Evolutionary conservation across 495 filamentous ascomycete genomes (phyloP).

Genomic region (Terfezia claveryi): DNA sequence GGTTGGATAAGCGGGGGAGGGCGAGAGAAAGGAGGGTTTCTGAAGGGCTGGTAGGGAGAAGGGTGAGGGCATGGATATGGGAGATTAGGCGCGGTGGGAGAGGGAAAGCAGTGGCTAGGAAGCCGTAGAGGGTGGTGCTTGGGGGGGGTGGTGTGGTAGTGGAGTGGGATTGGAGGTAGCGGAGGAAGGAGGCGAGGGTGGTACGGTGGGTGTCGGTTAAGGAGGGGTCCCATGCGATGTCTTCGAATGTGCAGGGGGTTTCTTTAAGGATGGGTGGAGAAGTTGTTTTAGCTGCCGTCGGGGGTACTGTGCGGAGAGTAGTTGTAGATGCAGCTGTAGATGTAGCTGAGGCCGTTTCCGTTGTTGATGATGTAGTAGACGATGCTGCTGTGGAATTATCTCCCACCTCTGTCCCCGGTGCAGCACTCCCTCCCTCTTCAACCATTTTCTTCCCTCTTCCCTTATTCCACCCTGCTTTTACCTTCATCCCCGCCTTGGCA

Average conservation of each 20-base stretch:
- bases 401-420: not conserved
- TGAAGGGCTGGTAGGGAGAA: constrained; percentile 37
- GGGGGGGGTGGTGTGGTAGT: constrained; percentile 6
- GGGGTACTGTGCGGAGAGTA: not conserved
- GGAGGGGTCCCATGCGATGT: constrained; percentile 14
- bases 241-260: constrained; percentile 20
- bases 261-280: constrained; percentile 29
- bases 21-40: constrained; percentile 42
- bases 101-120: constrained; percentile 49
- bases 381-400: not conserved
- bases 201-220: constrained; percentile 12
- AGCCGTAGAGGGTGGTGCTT: constrained; percentile 19
- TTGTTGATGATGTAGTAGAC: not conserved
- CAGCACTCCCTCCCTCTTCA: not conserved
- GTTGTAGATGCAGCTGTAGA: not conserved
- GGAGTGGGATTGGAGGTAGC: constrained; percentile 11
- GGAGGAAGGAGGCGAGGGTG: constrained; percentile 13
- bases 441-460: constrained; percentile 4
- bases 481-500: constrained; percentile 2
- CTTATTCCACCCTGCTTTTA: constrained; percentile 16
- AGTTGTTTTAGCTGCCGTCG: not conserved
- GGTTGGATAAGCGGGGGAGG: constrained; percentile 46
- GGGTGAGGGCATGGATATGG: constrained; percentile 55
- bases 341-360: not conserved
- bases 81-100: constrained; percentile 45